Evolutionary conservation across 768 basidiomycete species (phyloP).

Genomic region (Xanthoconium stramineum): DNA sequence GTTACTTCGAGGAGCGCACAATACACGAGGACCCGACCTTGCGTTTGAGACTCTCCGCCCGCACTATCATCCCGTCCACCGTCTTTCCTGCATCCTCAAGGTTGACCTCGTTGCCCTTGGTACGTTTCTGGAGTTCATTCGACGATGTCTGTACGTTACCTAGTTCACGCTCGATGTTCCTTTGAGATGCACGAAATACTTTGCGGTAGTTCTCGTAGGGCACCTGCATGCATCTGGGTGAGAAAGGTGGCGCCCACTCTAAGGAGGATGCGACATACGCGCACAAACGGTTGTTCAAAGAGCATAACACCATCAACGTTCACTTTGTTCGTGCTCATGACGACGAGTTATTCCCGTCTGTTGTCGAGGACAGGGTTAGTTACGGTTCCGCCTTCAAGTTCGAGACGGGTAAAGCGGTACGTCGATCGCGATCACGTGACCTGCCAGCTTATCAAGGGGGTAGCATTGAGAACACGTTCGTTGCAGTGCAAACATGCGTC

Average conservation of each 20-base stretch:
- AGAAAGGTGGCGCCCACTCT: slow-evolving; percentile 1
- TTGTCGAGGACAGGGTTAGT: slow-evolving; percentile 1
- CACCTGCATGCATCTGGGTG: slow-evolving; percentile 48
- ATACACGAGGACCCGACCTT: slow-evolving; percentile 55
- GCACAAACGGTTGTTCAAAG: slow-evolving; percentile 81
- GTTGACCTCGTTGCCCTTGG: slow-evolving; percentile 35
- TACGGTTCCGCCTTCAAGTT: neutral
- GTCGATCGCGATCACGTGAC: slow-evolving; percentile 30
- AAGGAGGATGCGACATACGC: slow-evolving; percentile 41
- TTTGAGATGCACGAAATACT: slow-evolving; percentile 80
- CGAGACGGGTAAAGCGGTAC: neutral
- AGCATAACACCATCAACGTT: slow-evolving; percentile 73
- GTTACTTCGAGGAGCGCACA: slow-evolving; percentile 7
- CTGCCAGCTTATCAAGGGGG: neutral
- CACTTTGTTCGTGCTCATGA: slow-evolving; percentile 45
- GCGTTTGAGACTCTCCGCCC: slow-evolving; percentile 77
- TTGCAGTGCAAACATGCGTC: slow-evolving; percentile 12
- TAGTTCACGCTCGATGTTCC: slow-evolving; percentile 78
- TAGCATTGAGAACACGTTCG: slow-evolving; percentile 13
- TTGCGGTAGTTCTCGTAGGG: slow-evolving; percentile 89
- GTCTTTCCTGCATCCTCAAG: slow-evolving; percentile 54
- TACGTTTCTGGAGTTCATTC: slow-evolving; percentile 55
- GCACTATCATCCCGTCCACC: slow-evolving; percentile 73
- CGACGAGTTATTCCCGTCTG: slow-evolving; percentile 6
- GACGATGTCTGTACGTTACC: slow-evolving; percentile 53